Evolutionary conservation across 1,139 yeast species (phyloP).

Genomic region (Yamadazyma siamensis): DNA sequence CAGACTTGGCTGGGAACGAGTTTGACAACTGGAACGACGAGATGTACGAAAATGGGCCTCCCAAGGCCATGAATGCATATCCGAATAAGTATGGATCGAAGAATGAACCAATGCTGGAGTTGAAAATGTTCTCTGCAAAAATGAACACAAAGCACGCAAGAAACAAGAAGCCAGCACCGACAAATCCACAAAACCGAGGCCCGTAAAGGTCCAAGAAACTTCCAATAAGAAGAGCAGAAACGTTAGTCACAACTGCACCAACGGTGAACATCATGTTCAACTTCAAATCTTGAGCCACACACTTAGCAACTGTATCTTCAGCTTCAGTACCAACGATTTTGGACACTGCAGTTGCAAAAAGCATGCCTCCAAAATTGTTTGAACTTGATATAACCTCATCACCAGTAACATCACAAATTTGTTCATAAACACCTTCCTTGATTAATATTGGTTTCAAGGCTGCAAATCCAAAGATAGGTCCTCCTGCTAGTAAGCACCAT

Average conservation of each 20-base stretch:
- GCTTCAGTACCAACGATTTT: constrained; percentile 4
- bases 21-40: constrained; percentile 46
- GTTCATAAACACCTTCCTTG: constrained; percentile 38
- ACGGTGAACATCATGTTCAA: constrained; percentile 46
- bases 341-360: constrained; percentile 9
- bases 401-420: constrained; percentile 26
- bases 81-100: constrained; percentile 42
- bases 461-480: constrained; percentile 48
- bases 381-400: constrained; percentile 10
- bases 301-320: constrained; percentile 23
- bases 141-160: constrained; percentile 38
- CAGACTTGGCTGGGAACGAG: constrained; percentile 39
- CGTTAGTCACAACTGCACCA: constrained; percentile 44
- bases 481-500: constrained; percentile 46
- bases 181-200: constrained; percentile 41
- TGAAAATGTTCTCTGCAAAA: constrained; percentile 20
- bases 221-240: constrained; percentile 41
- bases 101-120: constrained; percentile 11
- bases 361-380: constrained; percentile 9
- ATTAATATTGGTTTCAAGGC: constrained; percentile 44
- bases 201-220: constrained; percentile 39
- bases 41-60: constrained; percentile 46
- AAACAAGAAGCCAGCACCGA: constrained; percentile 38
- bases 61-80: constrained; percentile 40
- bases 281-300: constrained; percentile 42